phyloP scores from a whole-genome alignment of 305 asterid genomes.

The Fraxinus velutina region DNA sequence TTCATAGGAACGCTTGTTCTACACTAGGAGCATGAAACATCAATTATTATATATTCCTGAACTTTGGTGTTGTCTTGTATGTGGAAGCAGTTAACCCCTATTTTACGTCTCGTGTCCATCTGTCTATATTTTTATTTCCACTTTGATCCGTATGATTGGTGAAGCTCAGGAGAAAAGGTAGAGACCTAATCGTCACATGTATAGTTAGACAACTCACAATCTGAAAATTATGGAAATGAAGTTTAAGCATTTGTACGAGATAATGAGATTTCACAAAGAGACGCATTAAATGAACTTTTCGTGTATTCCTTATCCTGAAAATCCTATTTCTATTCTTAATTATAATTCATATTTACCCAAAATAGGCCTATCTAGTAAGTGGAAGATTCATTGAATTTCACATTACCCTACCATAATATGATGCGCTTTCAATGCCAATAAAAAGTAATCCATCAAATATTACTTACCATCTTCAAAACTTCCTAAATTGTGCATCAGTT shows the following conservation, averaged over 20 bases:
- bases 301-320: not conserved
- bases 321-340: not conserved
- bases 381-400: not conserved
- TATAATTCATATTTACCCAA: not conserved
- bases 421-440: not conserved
- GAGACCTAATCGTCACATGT: not conserved
- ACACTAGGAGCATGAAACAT: not conserved
- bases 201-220: not conserved
- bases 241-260: not conserved
- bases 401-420: not conserved
- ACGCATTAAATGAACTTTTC: not conserved
- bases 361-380: not conserved
- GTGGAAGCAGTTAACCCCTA: not conserved
- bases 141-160: not conserved
- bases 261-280: not conserved
- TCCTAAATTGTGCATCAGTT: not conserved
- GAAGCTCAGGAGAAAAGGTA: not conserved
- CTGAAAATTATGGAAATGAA: constrained; percentile 2
- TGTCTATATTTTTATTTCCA: not conserved
- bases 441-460: not conserved
- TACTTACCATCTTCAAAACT: not conserved
- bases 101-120: not conserved
- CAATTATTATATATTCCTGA: not conserved
- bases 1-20: not conserved
- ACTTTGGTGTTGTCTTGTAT: not conserved